phyloP scores from a whole-genome alignment of 2,329 filamentous ascomycete species.

The Clarireedia monteithiana region DNA sequence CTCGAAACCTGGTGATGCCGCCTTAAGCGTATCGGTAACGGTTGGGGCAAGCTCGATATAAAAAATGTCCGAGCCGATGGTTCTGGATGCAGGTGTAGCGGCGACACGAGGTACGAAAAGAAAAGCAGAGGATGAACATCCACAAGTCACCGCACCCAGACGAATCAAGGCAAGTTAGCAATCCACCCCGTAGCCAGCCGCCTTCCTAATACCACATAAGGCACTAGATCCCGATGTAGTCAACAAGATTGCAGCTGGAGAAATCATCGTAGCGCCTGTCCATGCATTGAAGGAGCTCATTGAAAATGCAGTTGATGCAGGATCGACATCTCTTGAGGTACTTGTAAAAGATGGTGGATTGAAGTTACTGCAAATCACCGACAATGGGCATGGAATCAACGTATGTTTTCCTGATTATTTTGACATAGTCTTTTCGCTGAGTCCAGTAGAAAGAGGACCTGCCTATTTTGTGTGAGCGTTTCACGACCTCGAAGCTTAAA shows the following conservation, averaged over 20 bases:
- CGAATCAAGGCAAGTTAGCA: conserved; percentile 36
- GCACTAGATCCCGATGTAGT: conserved; percentile 87
- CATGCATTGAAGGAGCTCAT: conserved; percentile 95
- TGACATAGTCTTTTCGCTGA: conserved; percentile 3
- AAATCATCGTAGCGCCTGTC: conserved; percentile 96
- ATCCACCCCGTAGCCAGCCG: not conserved
- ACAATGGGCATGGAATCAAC: conserved; percentile 94
- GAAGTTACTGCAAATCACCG: conserved; percentile 92
- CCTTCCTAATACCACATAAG: conserved; percentile 39
- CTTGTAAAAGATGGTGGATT: conserved; percentile 91
- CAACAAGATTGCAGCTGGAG: conserved; percentile 96
- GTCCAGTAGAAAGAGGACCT: conserved; percentile 71
- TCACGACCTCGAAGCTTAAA: conserved; percentile 94
- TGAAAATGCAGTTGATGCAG: conserved; percentile 96
- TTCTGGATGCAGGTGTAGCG: conserved; percentile 30
- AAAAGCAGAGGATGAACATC: conserved; percentile 37
- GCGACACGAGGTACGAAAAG: conserved; percentile 36
- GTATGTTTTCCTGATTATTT: conserved; percentile 40
- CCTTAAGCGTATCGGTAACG: too few relatives aligned
- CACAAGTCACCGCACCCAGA: conserved; percentile 35
- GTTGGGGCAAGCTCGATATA: not conserved
- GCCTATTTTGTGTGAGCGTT: conserved; percentile 85
- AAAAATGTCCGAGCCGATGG: conserved; percentile 33
- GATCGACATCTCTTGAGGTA: conserved; percentile 83
- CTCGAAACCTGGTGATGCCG: not conserved